phyloP scores from a whole-genome alignment of 805 yeast species.

The Nakazawaea ambrosiae region DNA sequence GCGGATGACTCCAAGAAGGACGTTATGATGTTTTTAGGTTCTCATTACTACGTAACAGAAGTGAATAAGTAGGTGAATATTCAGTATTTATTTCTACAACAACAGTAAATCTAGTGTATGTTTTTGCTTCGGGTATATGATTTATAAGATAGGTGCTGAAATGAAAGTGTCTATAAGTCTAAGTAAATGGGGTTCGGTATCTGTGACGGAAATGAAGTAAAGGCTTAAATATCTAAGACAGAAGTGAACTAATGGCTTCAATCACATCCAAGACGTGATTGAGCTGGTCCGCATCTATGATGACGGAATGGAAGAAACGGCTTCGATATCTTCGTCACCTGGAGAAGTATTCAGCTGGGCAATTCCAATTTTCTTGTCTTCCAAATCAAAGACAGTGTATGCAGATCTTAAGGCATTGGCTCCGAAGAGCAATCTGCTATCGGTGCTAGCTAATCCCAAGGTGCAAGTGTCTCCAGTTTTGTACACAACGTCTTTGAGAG shows the following conservation, averaged over 20 bases:
- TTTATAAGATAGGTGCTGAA: too few species aligned
- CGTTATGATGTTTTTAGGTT: conserved; percentile 10
- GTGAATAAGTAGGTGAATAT: conserved; percentile 5
- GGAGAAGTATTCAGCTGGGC: conserved; percentile 32
- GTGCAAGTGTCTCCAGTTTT: conserved; percentile 2
- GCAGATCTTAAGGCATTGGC: conserved; percentile 55
- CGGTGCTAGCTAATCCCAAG: conserved; percentile 4
- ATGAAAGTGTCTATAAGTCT: too few species aligned
- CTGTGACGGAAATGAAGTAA: too few species aligned
- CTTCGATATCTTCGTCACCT: conserved; percentile 23
- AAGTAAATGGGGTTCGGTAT: too few species aligned
- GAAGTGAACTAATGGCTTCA: too few species aligned
- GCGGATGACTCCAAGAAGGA: conserved; percentile 12
- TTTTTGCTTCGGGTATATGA: neutral
- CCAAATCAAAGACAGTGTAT: conserved; percentile 58
- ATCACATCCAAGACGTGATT: too few species aligned
- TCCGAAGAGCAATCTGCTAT: conserved; percentile 37
- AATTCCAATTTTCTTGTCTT: conserved; percentile 44
- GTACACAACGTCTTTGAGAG: conserved; percentile 3
- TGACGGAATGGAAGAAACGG: conserved; percentile 18
- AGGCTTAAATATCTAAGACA: too few species aligned
- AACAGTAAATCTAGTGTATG: neutral
- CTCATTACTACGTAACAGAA: conserved; percentile 8
- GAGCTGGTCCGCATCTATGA: too few species aligned
- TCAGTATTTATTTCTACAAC: neutral